Evolutionary conservation across 352 stramenopile species (phyloP).

Genomic region (Blastocystis hominis): DNA sequence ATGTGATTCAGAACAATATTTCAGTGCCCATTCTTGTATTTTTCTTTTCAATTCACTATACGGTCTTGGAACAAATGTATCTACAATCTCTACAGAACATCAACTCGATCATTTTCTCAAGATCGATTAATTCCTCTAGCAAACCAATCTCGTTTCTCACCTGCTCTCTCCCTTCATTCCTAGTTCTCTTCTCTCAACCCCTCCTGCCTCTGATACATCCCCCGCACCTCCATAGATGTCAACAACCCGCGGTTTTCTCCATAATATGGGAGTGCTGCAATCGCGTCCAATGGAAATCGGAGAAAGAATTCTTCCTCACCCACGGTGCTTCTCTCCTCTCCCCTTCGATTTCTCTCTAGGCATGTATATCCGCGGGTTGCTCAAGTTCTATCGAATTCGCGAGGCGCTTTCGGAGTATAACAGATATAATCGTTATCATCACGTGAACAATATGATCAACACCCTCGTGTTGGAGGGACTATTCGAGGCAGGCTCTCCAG

Average conservation of each 20-base stretch:
- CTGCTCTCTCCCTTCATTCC: not conserved
- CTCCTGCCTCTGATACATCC: not conserved
- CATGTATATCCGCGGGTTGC: constrained; percentile 19
- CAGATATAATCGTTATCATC: constrained; percentile 16
- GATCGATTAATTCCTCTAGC: not conserved
- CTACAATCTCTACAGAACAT: not conserved
- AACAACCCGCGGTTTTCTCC: not conserved
- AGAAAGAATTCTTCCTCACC: constrained; percentile 33
- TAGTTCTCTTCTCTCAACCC: not conserved
- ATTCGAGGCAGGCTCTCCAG: not conserved
- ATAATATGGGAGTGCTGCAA: constrained; percentile 31
- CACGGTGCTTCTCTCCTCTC: not conserved
- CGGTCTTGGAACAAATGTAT: constrained; percentile 26
- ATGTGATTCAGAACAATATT: too few species aligned
- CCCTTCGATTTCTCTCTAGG: not conserved
- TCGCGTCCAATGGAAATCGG: not conserved
- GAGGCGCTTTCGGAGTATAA: constrained; percentile 2
- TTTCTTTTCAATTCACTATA: too few species aligned
- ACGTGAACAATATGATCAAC: constrained; percentile 31
- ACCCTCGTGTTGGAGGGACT: constrained; percentile 21
- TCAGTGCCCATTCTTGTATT: too few species aligned
- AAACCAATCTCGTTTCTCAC: not conserved
- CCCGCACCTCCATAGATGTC: not conserved
- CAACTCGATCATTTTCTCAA: constrained; percentile 14
- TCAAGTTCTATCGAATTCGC: not conserved